These are phyloP conservation scores for Theileria parva DNA, from an alignment of 169 alveolate genomes.

Conservation along the genomic window DNA sequence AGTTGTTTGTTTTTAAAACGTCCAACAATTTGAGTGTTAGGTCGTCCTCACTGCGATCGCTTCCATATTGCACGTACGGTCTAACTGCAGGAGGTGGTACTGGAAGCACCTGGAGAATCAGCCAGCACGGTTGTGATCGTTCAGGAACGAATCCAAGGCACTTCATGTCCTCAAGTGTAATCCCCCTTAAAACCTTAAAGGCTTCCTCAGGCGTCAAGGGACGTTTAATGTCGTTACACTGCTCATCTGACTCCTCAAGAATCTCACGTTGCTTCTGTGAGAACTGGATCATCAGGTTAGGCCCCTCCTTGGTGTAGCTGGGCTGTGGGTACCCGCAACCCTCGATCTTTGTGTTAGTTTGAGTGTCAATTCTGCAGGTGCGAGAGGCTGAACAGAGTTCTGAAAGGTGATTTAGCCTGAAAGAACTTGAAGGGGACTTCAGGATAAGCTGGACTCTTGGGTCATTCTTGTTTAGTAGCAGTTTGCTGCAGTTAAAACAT, in stretches of 20 bases:
- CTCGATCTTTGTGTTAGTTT: slow-evolving; percentile 63
- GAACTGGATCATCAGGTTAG: slow-evolving; percentile 82
- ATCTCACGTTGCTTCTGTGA: slow-evolving; percentile 75
- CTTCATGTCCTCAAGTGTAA: slow-evolving; percentile 87
- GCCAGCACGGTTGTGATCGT: slow-evolving; percentile 92
- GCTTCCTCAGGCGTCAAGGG: slow-evolving; percentile 88
- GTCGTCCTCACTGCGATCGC: slow-evolving; percentile 96
- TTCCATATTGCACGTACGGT: slow-evolving; percentile 94
- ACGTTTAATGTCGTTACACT: slow-evolving; percentile 71
- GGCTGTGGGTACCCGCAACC: slow-evolving; percentile 92
- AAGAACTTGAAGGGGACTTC: slow-evolving; percentile 63
- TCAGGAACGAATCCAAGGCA: slow-evolving; percentile 93
- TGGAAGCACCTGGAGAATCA: slow-evolving; percentile 93
- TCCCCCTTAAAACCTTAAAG: slow-evolving; percentile 83
- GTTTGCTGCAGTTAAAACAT: slow-evolving; percentile 92
- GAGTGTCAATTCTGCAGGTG: slow-evolving; percentile 70
- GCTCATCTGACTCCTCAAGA: slow-evolving; percentile 82
- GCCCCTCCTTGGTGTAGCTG: slow-evolving; percentile 84
- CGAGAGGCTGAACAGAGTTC: slow-evolving; percentile 66
- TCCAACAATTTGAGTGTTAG: slow-evolving; percentile 94
- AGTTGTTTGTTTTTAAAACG: slow-evolving; percentile 92
- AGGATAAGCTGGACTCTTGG: slow-evolving; percentile 72
- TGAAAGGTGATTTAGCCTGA: slow-evolving; percentile 61
- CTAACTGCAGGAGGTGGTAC: slow-evolving; percentile 99
- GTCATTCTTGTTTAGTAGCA: slow-evolving; percentile 85